Percentiles rank a stretch among this genome's conserved stretches.
phyloP scores from a whole-genome alignment of 768 basidiomycete genomes.

The Amanita phalloides region DNA sequence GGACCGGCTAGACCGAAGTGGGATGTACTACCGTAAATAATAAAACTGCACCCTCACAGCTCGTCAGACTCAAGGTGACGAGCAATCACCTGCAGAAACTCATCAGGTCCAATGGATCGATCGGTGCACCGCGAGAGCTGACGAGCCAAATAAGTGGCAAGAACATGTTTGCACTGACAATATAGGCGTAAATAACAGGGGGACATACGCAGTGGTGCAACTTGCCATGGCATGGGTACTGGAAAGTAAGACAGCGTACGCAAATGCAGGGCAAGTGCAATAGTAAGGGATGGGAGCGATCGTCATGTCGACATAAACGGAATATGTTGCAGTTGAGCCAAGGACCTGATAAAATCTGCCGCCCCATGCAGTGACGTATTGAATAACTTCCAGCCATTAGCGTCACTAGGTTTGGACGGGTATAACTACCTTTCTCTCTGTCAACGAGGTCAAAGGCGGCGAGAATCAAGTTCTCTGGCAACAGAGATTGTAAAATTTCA shows the following conservation, averaged over 20 bases:
- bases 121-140: constrained; percentile 41
- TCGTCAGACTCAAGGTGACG: constrained; percentile 17
- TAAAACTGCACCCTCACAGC: background rate
- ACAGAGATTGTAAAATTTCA: constrained; percentile 42
- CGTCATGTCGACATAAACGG: constrained; percentile 39
- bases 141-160: constrained; percentile 54
- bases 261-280: constrained; percentile 70
- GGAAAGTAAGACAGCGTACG: constrained; percentile 48
- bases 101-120: constrained; percentile 32
- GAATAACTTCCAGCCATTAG: constrained; percentile 38
- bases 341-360: constrained; percentile 55
- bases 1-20: no score
- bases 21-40: no score
- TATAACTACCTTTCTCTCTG: constrained; percentile 44
- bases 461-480: constrained; percentile 53
- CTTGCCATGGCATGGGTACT: constrained; percentile 57
- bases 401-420: background rate
- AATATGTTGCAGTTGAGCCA: constrained; percentile 54
- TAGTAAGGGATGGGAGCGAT: constrained; percentile 35
- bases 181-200: constrained; percentile 5
- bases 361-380: constrained; percentile 46
- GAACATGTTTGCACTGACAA: constrained; percentile 67
- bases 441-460: constrained; percentile 76
- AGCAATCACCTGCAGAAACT: constrained; percentile 32
- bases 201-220: background rate